phyloP scores from a whole-genome alignment of 2,329 filamentous ascomycete genomes.

The Diaporthe australafricana region DNA sequence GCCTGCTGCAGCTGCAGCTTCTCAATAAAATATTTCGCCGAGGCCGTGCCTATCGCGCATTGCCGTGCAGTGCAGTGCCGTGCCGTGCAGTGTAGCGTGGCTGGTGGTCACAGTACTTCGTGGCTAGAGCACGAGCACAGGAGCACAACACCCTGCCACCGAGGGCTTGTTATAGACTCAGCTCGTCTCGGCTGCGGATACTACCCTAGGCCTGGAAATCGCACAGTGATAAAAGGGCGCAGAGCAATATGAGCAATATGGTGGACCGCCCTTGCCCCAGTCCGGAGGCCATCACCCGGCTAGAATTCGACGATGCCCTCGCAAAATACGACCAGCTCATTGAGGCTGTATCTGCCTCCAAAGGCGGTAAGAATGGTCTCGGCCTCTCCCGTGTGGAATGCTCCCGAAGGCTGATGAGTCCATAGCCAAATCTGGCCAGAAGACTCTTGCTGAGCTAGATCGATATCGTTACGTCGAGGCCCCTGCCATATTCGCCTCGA shows the following conservation, averaged over 20 bases:
- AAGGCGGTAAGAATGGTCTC: slow-evolving; percentile 52
- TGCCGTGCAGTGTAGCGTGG: slow-evolving; percentile 6
- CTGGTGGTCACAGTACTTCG: not conserved
- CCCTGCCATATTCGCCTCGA: slow-evolving; percentile 56
- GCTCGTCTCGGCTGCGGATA: not conserved
- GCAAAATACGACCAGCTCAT: slow-evolving; percentile 42
- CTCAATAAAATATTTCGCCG: slow-evolving; percentile 1
- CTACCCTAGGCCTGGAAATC: not conserved
- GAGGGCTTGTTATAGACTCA: not conserved
- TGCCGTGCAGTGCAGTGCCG: slow-evolving; percentile 1
- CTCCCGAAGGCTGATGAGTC: slow-evolving; percentile 14
- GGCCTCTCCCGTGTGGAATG: not conserved
- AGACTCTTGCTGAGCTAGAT: slow-evolving; percentile 69
- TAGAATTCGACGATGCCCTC: slow-evolving; percentile 43
- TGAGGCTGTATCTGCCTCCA: slow-evolving; percentile 56
- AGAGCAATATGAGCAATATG: slow-evolving; percentile 36
- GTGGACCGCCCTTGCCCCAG: slow-evolving; percentile 39
- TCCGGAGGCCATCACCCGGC: slow-evolving; percentile 43
- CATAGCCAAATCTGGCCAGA: slow-evolving; percentile 61
- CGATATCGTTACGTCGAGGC: slow-evolving; percentile 68
- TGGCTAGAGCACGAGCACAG: not conserved
- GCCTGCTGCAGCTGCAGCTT: slow-evolving; percentile 23
- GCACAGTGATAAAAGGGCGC: not conserved
- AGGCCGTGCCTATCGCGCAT: slow-evolving; percentile 24
- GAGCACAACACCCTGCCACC: slow-evolving; percentile 3